Evolutionary conservation across 2,329 filamentous ascomycete species (phyloP).

Genomic region (Talaromyces sp.): DNA sequence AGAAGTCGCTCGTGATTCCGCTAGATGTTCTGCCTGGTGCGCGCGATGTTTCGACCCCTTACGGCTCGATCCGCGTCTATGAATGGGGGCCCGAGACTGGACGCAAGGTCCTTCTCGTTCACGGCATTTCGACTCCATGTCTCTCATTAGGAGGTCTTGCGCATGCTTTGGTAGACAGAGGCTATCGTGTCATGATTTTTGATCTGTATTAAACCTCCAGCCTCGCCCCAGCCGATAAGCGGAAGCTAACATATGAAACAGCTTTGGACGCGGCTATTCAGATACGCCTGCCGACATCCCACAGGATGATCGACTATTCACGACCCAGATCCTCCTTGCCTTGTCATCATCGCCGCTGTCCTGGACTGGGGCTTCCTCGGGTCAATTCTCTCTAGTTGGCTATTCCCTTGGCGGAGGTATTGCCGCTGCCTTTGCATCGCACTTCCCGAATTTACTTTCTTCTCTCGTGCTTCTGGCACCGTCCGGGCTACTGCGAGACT

Average conservation of each 20-base stretch:
- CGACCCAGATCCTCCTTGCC: constrained; percentile 65
- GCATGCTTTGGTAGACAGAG: constrained; percentile 57
- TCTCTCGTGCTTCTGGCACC: constrained; percentile 74
- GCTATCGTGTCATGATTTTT: constrained; percentile 75
- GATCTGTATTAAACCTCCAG: constrained; percentile 42
- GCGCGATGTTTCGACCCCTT: constrained; percentile 57
- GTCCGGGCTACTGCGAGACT: constrained; percentile 65
- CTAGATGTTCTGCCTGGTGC: constrained; percentile 59
- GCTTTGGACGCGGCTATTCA: constrained; percentile 67
- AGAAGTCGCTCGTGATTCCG: constrained; percentile 55
- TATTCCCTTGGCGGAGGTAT: constrained; percentile 79
- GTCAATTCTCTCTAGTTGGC: constrained; percentile 65
- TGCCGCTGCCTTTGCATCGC: constrained; percentile 62
- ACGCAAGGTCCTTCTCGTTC: constrained; percentile 67
- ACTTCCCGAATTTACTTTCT: constrained; percentile 63
- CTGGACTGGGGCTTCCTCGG: constrained; percentile 53
- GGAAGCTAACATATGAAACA: constrained; percentile 11
- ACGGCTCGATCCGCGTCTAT: constrained; percentile 67
- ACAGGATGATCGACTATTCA: constrained; percentile 70
- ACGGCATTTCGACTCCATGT: constrained; percentile 76
- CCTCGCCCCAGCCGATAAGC: neutral
- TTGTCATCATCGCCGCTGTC: constrained; percentile 64
- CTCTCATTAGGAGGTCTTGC: constrained; percentile 64
- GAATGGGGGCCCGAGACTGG: constrained; percentile 74
- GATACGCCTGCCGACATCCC: constrained; percentile 62